Evolutionary conservation across 2,329 filamentous ascomycete genomes (phyloP).

Genomic region (Aspergillus candidus): DNA sequence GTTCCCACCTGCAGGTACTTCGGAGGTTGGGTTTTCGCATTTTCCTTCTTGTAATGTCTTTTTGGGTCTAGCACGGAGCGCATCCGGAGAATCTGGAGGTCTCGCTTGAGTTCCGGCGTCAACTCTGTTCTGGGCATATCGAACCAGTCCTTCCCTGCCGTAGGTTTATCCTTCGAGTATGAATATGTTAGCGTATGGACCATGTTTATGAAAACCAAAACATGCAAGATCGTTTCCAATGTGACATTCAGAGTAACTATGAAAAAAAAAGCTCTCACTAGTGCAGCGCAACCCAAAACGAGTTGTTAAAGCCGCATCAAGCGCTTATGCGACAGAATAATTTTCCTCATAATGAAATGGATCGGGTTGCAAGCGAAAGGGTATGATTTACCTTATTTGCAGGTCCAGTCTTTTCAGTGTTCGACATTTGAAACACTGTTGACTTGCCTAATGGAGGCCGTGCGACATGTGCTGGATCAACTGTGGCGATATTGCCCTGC

Average conservation of each 20-base stretch:
- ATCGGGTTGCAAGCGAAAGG: slow-evolving; percentile 1
- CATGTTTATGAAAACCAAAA: slow-evolving; percentile 1
- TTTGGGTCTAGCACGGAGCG: slow-evolving; percentile 83
- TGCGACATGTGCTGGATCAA: slow-evolving; percentile 46
- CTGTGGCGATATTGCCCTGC: slow-evolving; percentile 47
- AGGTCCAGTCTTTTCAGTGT: slow-evolving; percentile 13
- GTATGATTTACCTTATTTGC: slow-evolving; percentile 39
- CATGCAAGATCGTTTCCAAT: slow-evolving; percentile 16
- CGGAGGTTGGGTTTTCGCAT: slow-evolving; percentile 62
- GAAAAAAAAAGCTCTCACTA: slow-evolving; percentile 61
- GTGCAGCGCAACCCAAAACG: slow-evolving; percentile 75
- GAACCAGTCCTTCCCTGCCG: slow-evolving; percentile 79
- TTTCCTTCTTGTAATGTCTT: slow-evolving; percentile 83
- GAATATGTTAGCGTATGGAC: slow-evolving; percentile 7
- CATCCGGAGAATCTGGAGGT: slow-evolving; percentile 85
- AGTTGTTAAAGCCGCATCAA: slow-evolving; percentile 67
- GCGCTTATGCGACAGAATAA: slow-evolving; percentile 56
- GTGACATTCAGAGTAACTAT: slow-evolving; percentile 64
- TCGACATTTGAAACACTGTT: no score
- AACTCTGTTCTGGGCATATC: slow-evolving; percentile 77
- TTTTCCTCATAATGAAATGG: slow-evolving; percentile 64
- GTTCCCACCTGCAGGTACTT: slow-evolving; percentile 86
- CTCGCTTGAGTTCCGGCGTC: slow-evolving; percentile 78
- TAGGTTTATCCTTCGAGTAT: slow-evolving; percentile 49
- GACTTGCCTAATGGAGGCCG: no score